phyloP scores from a whole-genome alignment of 192 early-diverging fungal species.

The Gryganskiella cystojenkinii region DNA sequence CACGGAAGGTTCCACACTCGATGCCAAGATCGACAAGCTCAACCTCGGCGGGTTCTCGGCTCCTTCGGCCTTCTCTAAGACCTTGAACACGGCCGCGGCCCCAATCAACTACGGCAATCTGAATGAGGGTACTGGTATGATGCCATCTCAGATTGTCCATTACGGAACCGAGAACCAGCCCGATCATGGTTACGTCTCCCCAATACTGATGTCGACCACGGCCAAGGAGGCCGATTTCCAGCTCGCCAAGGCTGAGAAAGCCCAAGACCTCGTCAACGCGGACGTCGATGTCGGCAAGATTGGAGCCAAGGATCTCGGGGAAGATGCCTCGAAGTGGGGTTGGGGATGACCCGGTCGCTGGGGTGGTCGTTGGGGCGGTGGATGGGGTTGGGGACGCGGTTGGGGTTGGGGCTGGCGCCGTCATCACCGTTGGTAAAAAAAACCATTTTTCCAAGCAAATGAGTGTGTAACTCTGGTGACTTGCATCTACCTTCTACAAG shows the following conservation, averaged over 20 bases:
- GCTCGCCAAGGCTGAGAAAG: constrained; percentile 38
- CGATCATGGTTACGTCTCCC: constrained; percentile 31
- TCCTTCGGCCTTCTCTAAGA: constrained; percentile 22
- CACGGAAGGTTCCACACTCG: background rate
- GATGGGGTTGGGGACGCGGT: background rate
- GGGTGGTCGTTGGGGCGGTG: background rate
- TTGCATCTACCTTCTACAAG: no score
- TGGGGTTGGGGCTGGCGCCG: constrained; percentile 11
- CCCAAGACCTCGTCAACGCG: constrained; percentile 14
- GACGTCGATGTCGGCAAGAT: constrained; percentile 22
- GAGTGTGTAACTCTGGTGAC: no score
- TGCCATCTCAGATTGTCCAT: constrained; percentile 42
- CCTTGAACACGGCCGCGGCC: constrained; percentile 28
- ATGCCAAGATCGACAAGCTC: constrained; percentile 26
- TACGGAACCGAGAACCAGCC: constrained; percentile 47
- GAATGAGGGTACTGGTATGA: constrained; percentile 40
- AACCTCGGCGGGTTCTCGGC: constrained; percentile 14
- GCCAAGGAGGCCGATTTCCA: constrained; percentile 35
- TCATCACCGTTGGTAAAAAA: background rate
- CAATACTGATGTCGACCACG: constrained; percentile 25
- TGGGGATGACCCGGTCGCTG: background rate
- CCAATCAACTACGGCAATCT: constrained; percentile 50
- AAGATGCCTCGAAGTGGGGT: constrained; percentile 3
- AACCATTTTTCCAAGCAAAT: no score
- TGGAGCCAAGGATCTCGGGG: constrained; percentile 5